Evolutionary conservation across 148 eudicot species (phyloP).

Genomic region (Polygonum aviculare): DNA sequence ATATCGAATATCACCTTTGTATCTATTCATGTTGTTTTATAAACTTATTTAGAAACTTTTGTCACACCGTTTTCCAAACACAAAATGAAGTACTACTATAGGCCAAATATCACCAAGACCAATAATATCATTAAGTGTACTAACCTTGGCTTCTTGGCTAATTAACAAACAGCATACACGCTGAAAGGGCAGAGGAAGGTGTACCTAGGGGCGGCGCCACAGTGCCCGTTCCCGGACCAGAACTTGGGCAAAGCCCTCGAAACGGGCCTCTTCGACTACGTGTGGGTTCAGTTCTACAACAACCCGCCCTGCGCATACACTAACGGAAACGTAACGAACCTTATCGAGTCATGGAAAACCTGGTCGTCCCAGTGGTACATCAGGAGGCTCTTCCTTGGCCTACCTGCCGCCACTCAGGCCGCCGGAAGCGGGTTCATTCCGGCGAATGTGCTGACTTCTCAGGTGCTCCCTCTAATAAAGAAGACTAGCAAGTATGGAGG

Average conservation of each 20-base stretch:
- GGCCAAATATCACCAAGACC: too few species aligned
- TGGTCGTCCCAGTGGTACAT: slow-evolving; percentile 48
- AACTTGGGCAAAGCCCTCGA: slow-evolving; percentile 40
- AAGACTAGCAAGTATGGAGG: slow-evolving; percentile 69
- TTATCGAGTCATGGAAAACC: slow-evolving; percentile 43
- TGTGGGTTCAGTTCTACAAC: slow-evolving; percentile 88
- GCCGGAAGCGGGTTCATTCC: slow-evolving; percentile 81
- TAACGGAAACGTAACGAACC: slow-evolving; percentile 34
- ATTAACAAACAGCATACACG: slow-evolving; percentile 6
- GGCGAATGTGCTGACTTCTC: slow-evolving; percentile 30
- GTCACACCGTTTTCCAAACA: too few species aligned
- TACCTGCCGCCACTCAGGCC: slow-evolving; percentile 68
- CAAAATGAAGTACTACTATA: too few species aligned
- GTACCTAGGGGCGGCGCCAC: slow-evolving; percentile 74
- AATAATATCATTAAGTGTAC: too few species aligned
- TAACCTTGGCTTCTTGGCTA: neutral
- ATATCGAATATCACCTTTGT: too few species aligned
- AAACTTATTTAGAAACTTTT: too few species aligned
- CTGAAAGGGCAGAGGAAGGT: slow-evolving; percentile 21
- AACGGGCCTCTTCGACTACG: slow-evolving; percentile 60
- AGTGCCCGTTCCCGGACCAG: slow-evolving; percentile 70
- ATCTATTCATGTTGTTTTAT: too few species aligned
- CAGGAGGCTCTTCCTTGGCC: slow-evolving; percentile 52
- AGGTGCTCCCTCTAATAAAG: slow-evolving; percentile 54
- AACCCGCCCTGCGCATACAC: slow-evolving; percentile 69